Percentiles rank a stretch among this genome's conserved stretches.
Conservation (phyloP, 257 asterid species). For the Solanum ossicruentum region DNA sequence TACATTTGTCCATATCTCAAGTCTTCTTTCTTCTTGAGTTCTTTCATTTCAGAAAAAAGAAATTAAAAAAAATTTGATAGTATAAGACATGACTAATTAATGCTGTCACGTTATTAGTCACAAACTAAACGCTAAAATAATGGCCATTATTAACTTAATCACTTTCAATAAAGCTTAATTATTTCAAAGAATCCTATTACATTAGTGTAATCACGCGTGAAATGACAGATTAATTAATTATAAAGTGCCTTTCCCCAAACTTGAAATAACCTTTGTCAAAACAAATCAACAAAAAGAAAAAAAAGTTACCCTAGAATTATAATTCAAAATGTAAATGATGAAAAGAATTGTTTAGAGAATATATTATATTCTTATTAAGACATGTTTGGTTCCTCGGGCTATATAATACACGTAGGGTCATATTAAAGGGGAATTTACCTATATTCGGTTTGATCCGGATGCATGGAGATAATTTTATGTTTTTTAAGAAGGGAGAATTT, state of each 20-base stretch:
- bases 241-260: neutral
- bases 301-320: neutral
- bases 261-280: neutral
- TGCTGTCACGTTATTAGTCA: constrained; percentile 24
- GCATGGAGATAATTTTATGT: neutral
- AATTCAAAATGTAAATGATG: neutral
- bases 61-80: neutral
- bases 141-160: neutral
- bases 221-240: neutral
- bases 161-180: neutral
- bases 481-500: neutral
- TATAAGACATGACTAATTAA: constrained; percentile 13
- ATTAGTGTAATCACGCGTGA: neutral
- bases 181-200: neutral
- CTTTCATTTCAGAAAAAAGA: constrained; percentile 1
- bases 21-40: neutral
- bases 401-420: neutral
- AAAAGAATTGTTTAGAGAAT: neutral
- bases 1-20: neutral
- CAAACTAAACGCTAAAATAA: constrained; percentile 13
- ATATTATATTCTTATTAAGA: neutral
- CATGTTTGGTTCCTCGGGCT: neutral
- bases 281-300: neutral
- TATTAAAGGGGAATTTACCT: neutral
- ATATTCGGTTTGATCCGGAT: neutral